Percentiles rank a stretch among this genome's conserved stretches.
phyloP scores from a whole-genome alignment of 108 stramenopile genomes.

The Seminavis robusta region DNA sequence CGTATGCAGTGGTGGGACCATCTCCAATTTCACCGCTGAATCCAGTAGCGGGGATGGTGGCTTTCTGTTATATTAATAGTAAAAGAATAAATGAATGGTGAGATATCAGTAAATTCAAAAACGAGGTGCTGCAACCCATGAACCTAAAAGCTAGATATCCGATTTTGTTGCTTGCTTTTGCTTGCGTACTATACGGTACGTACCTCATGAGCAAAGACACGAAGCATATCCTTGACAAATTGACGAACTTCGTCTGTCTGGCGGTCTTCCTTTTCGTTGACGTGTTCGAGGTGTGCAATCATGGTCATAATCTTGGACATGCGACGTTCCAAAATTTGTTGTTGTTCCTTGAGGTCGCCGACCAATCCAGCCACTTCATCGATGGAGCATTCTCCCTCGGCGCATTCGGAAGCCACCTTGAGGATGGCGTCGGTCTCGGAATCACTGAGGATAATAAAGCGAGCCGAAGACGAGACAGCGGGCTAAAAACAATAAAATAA shows the following conservation, averaged over 20 bases:
- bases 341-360: constrained; percentile 45
- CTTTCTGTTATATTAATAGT: constrained; percentile 4
- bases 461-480: constrained; percentile 52
- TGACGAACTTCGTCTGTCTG: constrained; percentile 64
- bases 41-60: constrained; percentile 21
- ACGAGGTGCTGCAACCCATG: no score
- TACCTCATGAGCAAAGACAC: constrained; percentile 46
- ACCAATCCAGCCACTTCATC: constrained; percentile 73
- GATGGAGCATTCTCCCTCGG: constrained; percentile 62
- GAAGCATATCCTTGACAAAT: constrained; percentile 72
- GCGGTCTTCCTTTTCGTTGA: constrained; percentile 55
- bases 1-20: constrained; percentile 71
- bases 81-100: background rate
- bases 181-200: background rate
- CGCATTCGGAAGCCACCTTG: constrained; percentile 46
- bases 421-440: constrained; percentile 58
- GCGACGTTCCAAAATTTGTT: constrained; percentile 43
- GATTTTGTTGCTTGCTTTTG: background rate
- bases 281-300: constrained; percentile 57
- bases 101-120: background rate
- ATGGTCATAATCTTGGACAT: constrained; percentile 52
- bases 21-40: constrained; percentile 64
- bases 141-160: no score
- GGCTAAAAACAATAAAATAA: no score
- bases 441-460: constrained; percentile 50